Evolutionary conservation across 164 flowering plant species (phyloP).

Genomic region (Magnolia changhungtana): DNA sequence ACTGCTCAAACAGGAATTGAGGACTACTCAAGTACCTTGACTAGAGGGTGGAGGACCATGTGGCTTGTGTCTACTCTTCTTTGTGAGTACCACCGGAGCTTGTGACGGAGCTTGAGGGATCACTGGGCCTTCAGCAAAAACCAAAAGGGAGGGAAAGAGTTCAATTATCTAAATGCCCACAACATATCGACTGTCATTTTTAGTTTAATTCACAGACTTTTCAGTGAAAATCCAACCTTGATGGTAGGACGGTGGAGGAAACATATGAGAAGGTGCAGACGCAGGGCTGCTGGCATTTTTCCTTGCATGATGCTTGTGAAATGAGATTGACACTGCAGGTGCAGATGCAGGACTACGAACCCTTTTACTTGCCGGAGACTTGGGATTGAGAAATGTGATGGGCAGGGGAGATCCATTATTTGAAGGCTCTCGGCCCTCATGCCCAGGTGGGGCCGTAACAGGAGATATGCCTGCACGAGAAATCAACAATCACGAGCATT

Average conservation of each 20-base stretch:
- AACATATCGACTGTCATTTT: not conserved
- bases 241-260: conserved; percentile 27
- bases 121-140: conserved; percentile 25
- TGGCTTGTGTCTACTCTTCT: conserved; percentile 22
- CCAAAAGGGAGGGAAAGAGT: not conserved
- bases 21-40: conserved; percentile 29
- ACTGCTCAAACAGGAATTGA: not conserved
- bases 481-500: not conserved
- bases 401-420: conserved; percentile 1
- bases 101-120: conserved; percentile 24
- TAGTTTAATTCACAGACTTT: not conserved
- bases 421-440: conserved; percentile 14
- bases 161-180: not conserved
- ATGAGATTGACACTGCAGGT: conserved; percentile 31
- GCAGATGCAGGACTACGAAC: conserved; percentile 32
- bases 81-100: conserved; percentile 21
- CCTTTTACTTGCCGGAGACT: conserved; percentile 4
- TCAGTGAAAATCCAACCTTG: conserved; percentile 36
- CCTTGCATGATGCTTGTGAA: conserved; percentile 28
- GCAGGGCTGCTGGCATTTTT: conserved; percentile 25
- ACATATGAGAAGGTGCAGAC: conserved; percentile 33
- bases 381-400: not conserved
- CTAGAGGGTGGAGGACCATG: not conserved
- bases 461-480: conserved; percentile 24
- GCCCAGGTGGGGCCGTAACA: conserved; percentile 32